Conservation (phyloP, 768 basidiomycete species). For the Royoungia palumana region DNA sequence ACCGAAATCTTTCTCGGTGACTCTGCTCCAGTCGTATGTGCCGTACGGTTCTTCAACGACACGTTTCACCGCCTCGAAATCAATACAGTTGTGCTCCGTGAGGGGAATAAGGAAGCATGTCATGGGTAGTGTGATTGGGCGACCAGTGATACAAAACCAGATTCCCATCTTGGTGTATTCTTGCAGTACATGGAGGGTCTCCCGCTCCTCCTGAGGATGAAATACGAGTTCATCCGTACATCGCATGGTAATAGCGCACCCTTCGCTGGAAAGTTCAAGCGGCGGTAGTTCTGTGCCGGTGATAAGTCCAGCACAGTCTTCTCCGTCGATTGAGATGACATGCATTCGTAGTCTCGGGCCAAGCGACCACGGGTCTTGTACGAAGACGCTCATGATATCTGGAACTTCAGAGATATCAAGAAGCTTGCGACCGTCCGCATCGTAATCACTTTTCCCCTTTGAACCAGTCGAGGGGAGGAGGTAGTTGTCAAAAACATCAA, state of each 20-base stretch:
- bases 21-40: constrained; percentile 49
- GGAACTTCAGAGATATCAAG: constrained; percentile 46
- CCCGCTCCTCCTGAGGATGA: constrained; percentile 43
- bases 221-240: constrained; percentile 48
- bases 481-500: constrained; percentile 81
- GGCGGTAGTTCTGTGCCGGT: constrained; percentile 57
- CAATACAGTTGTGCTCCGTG: constrained; percentile 44
- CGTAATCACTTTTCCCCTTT: constrained; percentile 46
- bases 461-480: constrained; percentile 66
- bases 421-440: constrained; percentile 48
- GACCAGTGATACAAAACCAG: constrained; percentile 60
- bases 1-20: constrained; percentile 48
- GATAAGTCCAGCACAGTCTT: constrained; percentile 56
- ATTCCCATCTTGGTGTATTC: constrained; percentile 62
- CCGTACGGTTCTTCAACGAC: constrained; percentile 51
- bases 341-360: constrained; percentile 62
- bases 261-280: constrained; percentile 41
- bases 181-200: constrained; percentile 52
- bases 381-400: constrained; percentile 53
- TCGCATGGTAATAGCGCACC: constrained; percentile 36
- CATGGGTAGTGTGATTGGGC: constrained; percentile 48
- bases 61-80: constrained; percentile 54
- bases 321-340: constrained; percentile 49
- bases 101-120: constrained; percentile 70
- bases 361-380: constrained; percentile 66